A percentile compares a stretch with the other conserved stretches of the same genome.
These are phyloP conservation scores for Yamadazyma philogaea DNA, from an alignment of 805 yeast genomes.

Conservation along the genomic window DNA sequence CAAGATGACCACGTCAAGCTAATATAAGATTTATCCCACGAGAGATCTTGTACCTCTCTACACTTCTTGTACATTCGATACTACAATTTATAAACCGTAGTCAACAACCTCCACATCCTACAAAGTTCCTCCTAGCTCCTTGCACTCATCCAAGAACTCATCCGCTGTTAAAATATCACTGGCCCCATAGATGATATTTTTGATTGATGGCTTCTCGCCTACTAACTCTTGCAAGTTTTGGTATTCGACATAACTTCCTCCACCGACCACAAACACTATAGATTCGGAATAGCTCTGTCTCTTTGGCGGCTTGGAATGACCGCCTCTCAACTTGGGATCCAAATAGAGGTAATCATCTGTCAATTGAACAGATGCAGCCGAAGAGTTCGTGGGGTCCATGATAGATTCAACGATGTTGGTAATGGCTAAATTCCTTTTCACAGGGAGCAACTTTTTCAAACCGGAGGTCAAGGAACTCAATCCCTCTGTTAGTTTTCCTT, in stretches of 20 bases:
- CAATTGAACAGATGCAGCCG: constrained; percentile 58
- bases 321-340: constrained; percentile 89
- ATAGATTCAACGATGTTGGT: constrained; percentile 89
- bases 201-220: constrained; percentile 29
- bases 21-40: too few relatives aligned
- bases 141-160: constrained; percentile 66
- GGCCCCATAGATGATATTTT: constrained; percentile 79
- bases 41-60: background rate
- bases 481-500: constrained; percentile 82
- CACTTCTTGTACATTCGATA: background rate
- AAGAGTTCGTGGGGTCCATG: constrained; percentile 73
- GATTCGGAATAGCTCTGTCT: constrained; percentile 79
- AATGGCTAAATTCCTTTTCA: constrained; percentile 81
- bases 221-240: constrained; percentile 93
- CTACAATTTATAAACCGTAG: too few relatives aligned
- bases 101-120: background rate
- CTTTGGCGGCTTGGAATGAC: constrained; percentile 84
- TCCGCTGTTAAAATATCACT: constrained; percentile 71
- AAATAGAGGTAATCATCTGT: constrained; percentile 89
- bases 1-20: too few relatives aligned
- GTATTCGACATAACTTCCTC: constrained; percentile 93
- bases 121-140: constrained; percentile 31
- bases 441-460: constrained; percentile 82
- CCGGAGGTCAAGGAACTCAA: constrained; percentile 87
- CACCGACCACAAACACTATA: constrained; percentile 91